phyloP scores from a whole-genome alignment of 2,329 filamentous ascomycete genomes.

The Metarhizium rileyi region DNA sequence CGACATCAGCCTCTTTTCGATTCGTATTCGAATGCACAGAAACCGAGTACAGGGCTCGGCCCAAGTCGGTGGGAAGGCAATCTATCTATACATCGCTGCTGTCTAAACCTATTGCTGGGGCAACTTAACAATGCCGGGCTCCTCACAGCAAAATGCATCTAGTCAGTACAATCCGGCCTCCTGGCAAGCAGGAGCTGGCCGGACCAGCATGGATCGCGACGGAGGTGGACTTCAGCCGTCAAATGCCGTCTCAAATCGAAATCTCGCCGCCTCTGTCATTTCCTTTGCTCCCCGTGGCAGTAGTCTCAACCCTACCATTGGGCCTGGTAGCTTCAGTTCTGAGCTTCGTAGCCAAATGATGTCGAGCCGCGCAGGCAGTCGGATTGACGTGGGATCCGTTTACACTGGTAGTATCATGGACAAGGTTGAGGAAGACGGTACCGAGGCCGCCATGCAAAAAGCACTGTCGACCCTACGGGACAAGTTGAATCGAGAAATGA shows the following conservation, averaged over 20 bases:
- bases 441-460: slow-evolving; percentile 52
- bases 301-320: slow-evolving; percentile 60
- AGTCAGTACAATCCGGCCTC: slow-evolving; percentile 20
- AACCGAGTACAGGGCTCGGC: slow-evolving; percentile 25
- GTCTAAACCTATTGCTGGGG: slow-evolving; percentile 21
- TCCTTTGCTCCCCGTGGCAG: slow-evolving; percentile 58
- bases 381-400: slow-evolving; percentile 24
- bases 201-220: slow-evolving; percentile 46
- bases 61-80: slow-evolving; percentile 27
- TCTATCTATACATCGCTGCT: slow-evolving; percentile 23
- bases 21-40: slow-evolving; percentile 26
- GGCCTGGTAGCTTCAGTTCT: slow-evolving; percentile 79
- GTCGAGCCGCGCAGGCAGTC: slow-evolving; percentile 24
- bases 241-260: slow-evolving; percentile 34
- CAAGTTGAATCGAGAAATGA: slow-evolving; percentile 85
- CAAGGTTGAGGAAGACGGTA: slow-evolving; percentile 54
- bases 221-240: slow-evolving; percentile 38
- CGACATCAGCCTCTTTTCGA: neutral
- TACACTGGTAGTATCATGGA: slow-evolving; percentile 37
- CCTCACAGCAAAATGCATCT: slow-evolving; percentile 27
- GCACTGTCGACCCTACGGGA: slow-evolving; percentile 69
- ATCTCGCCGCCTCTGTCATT: slow-evolving; percentile 41
- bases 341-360: slow-evolving; percentile 67
- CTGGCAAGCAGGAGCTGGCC: slow-evolving; percentile 19
- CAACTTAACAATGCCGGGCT: slow-evolving; percentile 20